Base-by-base conservation (phyloP, 2,329 filamentous ascomycete genomes). In the Neurospora sp. region DNA sequence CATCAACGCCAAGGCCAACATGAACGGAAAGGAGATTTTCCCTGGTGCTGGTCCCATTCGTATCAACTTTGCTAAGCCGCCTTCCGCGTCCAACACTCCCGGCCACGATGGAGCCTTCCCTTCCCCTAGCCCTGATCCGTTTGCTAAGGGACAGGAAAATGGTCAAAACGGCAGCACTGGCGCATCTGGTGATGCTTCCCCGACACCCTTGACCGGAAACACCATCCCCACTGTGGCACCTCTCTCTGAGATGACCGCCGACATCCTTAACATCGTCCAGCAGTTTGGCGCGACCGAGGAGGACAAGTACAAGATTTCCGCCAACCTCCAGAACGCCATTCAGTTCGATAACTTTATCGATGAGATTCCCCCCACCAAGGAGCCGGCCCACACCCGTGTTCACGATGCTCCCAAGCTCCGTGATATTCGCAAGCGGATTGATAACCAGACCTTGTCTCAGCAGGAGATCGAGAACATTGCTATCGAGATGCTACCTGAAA, bases 21-120 rank as follows among this genome's bases (percentile, higher is more conserved):
- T 97, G 81, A 98, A 98, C 77, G 93, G 93, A 76, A 97, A 97
- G 81, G 96, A 99, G 80, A 97, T 99, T 71, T 99, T 99, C 83
- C 96, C 96, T 8, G 96, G 96, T 69, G 94, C 94, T 70, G 96
- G 96, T 1, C 93, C 95, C 17, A 92, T 98, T 70, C 88, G 95
- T 68, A 98, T 99, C 79, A 97, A 97, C 76, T 99, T 97, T 80
- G 96, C 96, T 41, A 99, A 99, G 82, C 95, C 96, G 36, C 93
- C 93, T 23, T 97, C 93, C 67, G 90, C 92, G 66, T 93, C 93
- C 72, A 91, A 92, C 73, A 97, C 96, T 0, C 95, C 96, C 68
- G 93, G 93, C 19, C 90, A 92, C 69, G 94, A 95, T 76, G 93
- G 93, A 39, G 86, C 89, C n/a, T 94, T 93, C 79, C 92, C 92